A percentile compares a stretch with the other conserved stretches of the same genome.
Conservation (phyloP, 371 early-diverging fungal species). For the Sanchytrium tribonematis region DNA sequence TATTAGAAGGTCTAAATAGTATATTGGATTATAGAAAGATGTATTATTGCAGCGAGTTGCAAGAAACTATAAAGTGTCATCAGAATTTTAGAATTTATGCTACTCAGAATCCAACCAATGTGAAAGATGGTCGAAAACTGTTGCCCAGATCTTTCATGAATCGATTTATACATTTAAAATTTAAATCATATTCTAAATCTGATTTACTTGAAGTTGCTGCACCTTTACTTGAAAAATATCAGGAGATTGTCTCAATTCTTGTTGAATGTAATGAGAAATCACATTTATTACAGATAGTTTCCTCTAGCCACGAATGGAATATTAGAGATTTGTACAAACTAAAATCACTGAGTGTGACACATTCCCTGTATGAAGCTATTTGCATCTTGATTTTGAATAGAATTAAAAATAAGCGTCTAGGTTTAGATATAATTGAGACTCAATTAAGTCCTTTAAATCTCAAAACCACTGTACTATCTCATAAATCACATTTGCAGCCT, state of each 20-base stretch:
- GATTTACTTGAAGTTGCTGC: too few species aligned
- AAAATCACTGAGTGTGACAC: not conserved
- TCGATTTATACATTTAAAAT: slow-evolving; percentile 49
- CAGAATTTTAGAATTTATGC: slow-evolving; percentile 81
- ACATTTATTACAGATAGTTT: too few species aligned
- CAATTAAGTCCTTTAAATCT: not conserved
- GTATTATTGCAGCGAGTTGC: slow-evolving; percentile 79
- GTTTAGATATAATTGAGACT: not conserved
- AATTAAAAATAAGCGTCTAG: not conserved
- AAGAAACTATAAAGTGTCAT: slow-evolving; percentile 46
- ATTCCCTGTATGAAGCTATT: not conserved
- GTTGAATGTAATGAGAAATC: too few species aligned
- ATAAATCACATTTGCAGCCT: too few species aligned
- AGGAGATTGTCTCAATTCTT: too few species aligned
- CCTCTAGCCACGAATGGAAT: too few species aligned
- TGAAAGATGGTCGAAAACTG: slow-evolving; percentile 94
- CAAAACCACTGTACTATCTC: not conserved
- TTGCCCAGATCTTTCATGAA: slow-evolving; percentile 94
- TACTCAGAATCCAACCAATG: slow-evolving; percentile 89
- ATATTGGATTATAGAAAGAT: slow-evolving; percentile 91
- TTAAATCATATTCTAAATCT: not conserved
- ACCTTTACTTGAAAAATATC: too few species aligned
- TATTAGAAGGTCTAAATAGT: slow-evolving; percentile 96
- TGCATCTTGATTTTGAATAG: not conserved
- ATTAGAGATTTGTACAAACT: not conserved